A percentile compares a stretch with the other conserved stretches of the same genome.
These are phyloP conservation scores for Pseudogymnoascus sp. DNA, from an alignment of 2,329 filamentous ascomycete genomes.

Conservation along the genomic window DNA sequence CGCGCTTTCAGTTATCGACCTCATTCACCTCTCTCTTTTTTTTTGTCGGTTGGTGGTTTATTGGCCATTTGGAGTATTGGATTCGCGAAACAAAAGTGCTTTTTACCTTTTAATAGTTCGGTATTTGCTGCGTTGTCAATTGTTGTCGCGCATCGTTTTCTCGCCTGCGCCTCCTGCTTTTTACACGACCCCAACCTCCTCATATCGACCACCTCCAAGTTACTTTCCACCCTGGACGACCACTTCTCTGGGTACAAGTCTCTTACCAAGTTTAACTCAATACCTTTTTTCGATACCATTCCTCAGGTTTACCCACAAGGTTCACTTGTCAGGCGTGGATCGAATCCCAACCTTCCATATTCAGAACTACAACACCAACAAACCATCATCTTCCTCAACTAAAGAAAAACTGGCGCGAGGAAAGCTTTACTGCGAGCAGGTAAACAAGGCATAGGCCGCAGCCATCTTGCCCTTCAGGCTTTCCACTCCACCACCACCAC, in stretches of 20 bases:
- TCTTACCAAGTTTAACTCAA: constrained; percentile 1
- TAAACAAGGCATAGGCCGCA: constrained; percentile 10
- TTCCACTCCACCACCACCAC: constrained; percentile 15
- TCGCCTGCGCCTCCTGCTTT: constrained; percentile 11
- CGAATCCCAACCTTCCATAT: background rate
- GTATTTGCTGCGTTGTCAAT: constrained; percentile 1
- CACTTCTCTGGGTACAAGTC: constrained; percentile 10
- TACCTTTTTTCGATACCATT: background rate
- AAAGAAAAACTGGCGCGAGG: background rate
- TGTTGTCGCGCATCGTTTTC: constrained; percentile 1
- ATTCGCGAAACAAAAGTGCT: background rate
- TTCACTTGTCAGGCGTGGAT: background rate
- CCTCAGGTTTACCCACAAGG: constrained; percentile 6
- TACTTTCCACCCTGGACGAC: constrained; percentile 4
- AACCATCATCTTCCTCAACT: background rate
- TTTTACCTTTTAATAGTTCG: background rate
- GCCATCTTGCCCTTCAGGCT: constrained; percentile 24
- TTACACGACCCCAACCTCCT: constrained; percentile 8
- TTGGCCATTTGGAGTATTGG: constrained; percentile 7
- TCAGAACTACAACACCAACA: constrained; percentile 3
- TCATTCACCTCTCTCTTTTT: background rate
- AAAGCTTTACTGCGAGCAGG: background rate
- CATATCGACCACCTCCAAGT: constrained; percentile 4
- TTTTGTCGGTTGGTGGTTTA: background rate
- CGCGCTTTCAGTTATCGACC: background rate